These are phyloP conservation scores for Fusarium beomiforme DNA, from an alignment of 2,329 filamentous ascomycete genomes.

Conservation along the genomic window DNA sequence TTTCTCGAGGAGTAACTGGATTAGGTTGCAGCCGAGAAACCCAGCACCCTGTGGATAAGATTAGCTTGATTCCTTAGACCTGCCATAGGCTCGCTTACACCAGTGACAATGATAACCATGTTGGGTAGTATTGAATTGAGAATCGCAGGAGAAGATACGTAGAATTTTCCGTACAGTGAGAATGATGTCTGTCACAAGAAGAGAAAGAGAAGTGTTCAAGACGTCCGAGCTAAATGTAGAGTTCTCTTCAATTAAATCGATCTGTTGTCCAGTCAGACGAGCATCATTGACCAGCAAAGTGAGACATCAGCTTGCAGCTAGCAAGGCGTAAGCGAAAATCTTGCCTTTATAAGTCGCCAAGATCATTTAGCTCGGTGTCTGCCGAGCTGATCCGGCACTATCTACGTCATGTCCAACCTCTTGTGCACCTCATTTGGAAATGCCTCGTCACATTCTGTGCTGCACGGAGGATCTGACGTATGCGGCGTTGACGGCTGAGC, in stretches of 20 bases:
- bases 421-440: background rate
- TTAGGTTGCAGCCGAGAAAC: slow-evolving; percentile 31
- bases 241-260: background rate
- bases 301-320: slow-evolving; percentile 15
- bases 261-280: background rate
- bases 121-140: too few relatives aligned
- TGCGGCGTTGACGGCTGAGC: background rate
- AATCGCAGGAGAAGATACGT: too few relatives aligned
- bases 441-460: background rate
- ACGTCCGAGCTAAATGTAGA: too few relatives aligned
- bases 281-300: slow-evolving; percentile 4
- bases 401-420: background rate
- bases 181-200: too few relatives aligned
- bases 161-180: too few relatives aligned
- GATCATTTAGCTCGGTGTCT: background rate
- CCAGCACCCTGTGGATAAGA: slow-evolving; percentile 15
- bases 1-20: slow-evolving; percentile 22
- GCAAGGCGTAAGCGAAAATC: slow-evolving; percentile 13
- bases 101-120: slow-evolving; percentile 29
- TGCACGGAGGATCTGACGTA: slow-evolving; percentile 7
- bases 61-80: background rate
- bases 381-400: background rate
- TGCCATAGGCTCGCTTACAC: slow-evolving; percentile 2
- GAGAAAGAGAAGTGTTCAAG: too few relatives aligned
- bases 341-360: background rate